Percentiles rank a stretch among this genome's conserved stretches.
Evolutionary conservation across 2,329 filamentous ascomycete genomes (phyloP).

Genomic region (Ophiobolus disseminans): DNA sequence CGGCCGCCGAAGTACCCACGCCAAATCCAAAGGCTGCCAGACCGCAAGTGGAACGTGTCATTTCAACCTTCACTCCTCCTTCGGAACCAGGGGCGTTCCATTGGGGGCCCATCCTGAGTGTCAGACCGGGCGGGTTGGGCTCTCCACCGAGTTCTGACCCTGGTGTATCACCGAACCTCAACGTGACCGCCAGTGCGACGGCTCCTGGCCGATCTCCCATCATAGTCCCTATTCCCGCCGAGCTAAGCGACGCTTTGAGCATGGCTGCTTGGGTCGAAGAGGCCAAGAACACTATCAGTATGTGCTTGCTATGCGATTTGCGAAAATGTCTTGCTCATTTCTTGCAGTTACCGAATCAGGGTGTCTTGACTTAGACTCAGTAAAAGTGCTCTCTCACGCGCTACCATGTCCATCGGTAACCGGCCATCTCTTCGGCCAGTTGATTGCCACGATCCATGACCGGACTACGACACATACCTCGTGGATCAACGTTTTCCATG

Average conservation of each 20-base stretch:
- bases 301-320: slow-evolving; percentile 12
- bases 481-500: slow-evolving; percentile 71
- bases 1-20: slow-evolving; percentile 19
- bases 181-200: slow-evolving; percentile 24
- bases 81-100: slow-evolving; percentile 51
- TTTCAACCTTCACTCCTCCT: slow-evolving; percentile 56
- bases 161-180: slow-evolving; percentile 39
- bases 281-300: slow-evolving; percentile 43
- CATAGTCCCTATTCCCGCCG: slow-evolving; percentile 32
- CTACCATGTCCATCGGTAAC: slow-evolving; percentile 61
- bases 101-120: slow-evolving; percentile 50
- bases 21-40: slow-evolving; percentile 30
- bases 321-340: slow-evolving; percentile 12
- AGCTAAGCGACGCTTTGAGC: slow-evolving; percentile 28
- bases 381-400: slow-evolving; percentile 67
- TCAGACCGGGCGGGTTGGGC: slow-evolving; percentile 46
- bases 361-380: slow-evolving; percentile 47
- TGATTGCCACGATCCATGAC: slow-evolving; percentile 64
- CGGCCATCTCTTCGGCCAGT: slow-evolving; percentile 60
- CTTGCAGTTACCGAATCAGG: slow-evolving; percentile 41
- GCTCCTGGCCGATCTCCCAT: slow-evolving; percentile 33
- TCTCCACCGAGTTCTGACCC: slow-evolving; percentile 51
- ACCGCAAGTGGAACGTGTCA: slow-evolving; percentile 39
- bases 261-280: slow-evolving; percentile 43
- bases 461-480: slow-evolving; percentile 60